Evolutionary conservation across 2,329 filamentous ascomycete genomes (phyloP).

Genomic region (Clonostachys rosea): DNA sequence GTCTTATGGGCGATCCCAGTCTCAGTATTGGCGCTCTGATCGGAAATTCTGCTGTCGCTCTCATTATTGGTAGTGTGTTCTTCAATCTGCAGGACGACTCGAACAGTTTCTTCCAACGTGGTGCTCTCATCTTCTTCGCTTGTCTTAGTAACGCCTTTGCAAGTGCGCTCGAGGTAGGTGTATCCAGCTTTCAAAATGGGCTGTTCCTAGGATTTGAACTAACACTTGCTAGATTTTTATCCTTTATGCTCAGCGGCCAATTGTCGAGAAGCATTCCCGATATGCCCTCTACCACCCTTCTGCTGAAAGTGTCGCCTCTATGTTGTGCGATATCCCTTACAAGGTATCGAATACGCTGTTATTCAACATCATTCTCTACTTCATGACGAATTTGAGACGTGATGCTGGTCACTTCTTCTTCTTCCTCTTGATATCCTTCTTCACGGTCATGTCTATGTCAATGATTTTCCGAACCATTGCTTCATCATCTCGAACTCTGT

Average conservation of each 20-base stretch:
- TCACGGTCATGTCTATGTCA: slow-evolving; percentile 72
- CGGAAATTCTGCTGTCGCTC: slow-evolving; percentile 69
- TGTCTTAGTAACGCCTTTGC: slow-evolving; percentile 83
- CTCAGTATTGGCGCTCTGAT: slow-evolving; percentile 65
- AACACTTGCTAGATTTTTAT: slow-evolving; percentile 59
- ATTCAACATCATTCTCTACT: slow-evolving; percentile 82
- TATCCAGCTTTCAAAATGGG: slow-evolving; percentile 7
- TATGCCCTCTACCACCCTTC: slow-evolving; percentile 90
- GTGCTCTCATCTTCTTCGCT: slow-evolving; percentile 81
- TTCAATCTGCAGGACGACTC: slow-evolving; percentile 67
- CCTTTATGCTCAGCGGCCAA: slow-evolving; percentile 82
- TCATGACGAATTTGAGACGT: slow-evolving; percentile 77
- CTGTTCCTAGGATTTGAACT: slow-evolving; percentile 7
- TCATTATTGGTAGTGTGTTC: slow-evolving; percentile 78
- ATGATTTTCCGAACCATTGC: slow-evolving; percentile 83
- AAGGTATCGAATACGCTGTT: slow-evolving; percentile 66
- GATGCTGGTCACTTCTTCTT: slow-evolving; percentile 78
- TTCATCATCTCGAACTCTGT: slow-evolving; percentile 67
- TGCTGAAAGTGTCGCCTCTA: slow-evolving; percentile 81
- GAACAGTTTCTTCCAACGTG: slow-evolving; percentile 71
- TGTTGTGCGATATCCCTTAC: slow-evolving; percentile 82
- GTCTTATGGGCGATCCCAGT: slow-evolving; percentile 72
- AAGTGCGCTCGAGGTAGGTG: slow-evolving; percentile 64
- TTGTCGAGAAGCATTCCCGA: slow-evolving; percentile 83
- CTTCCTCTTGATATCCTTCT: slow-evolving; percentile 73